phyloP scores from a whole-genome alignment of 2,329 filamentous ascomycete genomes.

The Penicillium nordicum region DNA sequence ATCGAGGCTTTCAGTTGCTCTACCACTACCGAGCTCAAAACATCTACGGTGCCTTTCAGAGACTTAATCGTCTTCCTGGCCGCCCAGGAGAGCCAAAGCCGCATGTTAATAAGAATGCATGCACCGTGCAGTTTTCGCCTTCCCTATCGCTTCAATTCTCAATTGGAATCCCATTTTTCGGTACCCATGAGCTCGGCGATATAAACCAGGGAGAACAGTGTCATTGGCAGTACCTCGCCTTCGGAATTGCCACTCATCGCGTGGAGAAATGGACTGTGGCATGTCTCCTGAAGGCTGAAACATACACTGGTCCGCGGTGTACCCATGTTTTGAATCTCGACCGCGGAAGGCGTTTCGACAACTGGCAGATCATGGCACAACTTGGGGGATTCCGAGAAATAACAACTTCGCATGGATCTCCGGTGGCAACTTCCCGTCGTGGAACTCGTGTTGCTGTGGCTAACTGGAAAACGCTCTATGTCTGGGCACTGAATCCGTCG shows the following conservation, averaged over 20 bases:
- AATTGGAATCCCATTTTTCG: slow-evolving; percentile 41
- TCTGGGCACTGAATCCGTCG: slow-evolving; percentile 42
- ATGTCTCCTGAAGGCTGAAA: slow-evolving; percentile 38
- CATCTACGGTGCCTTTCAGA: slow-evolving; percentile 37
- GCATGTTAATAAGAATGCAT: slow-evolving; percentile 21
- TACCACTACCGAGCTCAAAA: slow-evolving; percentile 33
- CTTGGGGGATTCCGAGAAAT: slow-evolving; percentile 35
- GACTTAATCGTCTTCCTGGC: slow-evolving; percentile 11
- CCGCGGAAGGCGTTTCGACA: slow-evolving; percentile 38
- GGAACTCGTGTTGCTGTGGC: slow-evolving; percentile 42
- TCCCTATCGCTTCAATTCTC: slow-evolving; percentile 32
- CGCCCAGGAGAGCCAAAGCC: slow-evolving; percentile 15
- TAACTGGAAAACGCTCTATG: slow-evolving; percentile 41
- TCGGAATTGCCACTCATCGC: slow-evolving; percentile 37
- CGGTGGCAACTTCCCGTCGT: slow-evolving; percentile 33
- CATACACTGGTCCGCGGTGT: slow-evolving; percentile 29
- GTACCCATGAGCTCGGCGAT: slow-evolving; percentile 29
- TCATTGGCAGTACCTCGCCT: slow-evolving; percentile 41
- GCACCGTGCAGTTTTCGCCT: slow-evolving; percentile 24
- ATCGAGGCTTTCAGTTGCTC: slow-evolving; percentile 35
- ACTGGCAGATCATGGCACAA: slow-evolving; percentile 37
- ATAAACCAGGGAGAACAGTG: slow-evolving; percentile 22
- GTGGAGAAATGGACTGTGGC: slow-evolving; percentile 36
- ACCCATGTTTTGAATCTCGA: slow-evolving; percentile 37
- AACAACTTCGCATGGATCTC: slow-evolving; percentile 38